Evolutionary conservation across 441 rosid species (phyloP).

Genomic region (Flueggea neowawraea): DNA sequence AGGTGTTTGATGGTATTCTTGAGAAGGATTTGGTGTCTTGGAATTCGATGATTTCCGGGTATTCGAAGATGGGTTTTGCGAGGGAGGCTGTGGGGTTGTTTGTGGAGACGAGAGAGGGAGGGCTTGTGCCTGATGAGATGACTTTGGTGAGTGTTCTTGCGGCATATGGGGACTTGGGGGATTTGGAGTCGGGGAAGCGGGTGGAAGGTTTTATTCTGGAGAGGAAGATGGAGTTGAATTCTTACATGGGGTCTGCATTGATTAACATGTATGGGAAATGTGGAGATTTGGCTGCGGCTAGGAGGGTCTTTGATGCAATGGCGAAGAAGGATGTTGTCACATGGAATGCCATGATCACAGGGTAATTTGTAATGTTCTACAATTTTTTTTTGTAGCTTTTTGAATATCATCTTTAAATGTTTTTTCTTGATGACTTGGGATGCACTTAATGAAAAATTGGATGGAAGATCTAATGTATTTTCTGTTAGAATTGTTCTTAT

Average conservation of each 20-base stretch:
- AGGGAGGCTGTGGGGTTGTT: slow-evolving; percentile 56
- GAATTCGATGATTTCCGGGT: slow-evolving; percentile 89
- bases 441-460: not conserved
- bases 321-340: slow-evolving; percentile 52
- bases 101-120: slow-evolving; percentile 49
- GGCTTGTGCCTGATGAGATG: slow-evolving; percentile 68
- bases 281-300: slow-evolving; percentile 63
- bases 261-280: slow-evolving; percentile 84
- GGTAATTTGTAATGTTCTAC: slow-evolving; percentile 32
- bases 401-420: too few species aligned
- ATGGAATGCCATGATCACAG: slow-evolving; percentile 91
- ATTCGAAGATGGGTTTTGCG: slow-evolving; percentile 56
- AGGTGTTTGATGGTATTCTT: slow-evolving; percentile 68
- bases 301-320: slow-evolving; percentile 67
- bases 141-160: slow-evolving; percentile 73
- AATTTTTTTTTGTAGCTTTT: not conserved
- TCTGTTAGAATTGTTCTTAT: not conserved
- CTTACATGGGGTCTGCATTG: slow-evolving; percentile 64
- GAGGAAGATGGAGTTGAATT: slow-evolving; percentile 44
- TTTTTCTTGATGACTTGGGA: too few species aligned
- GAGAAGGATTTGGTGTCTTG: slow-evolving; percentile 66
- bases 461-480: not conserved
- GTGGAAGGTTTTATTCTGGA: slow-evolving; percentile 42
- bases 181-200: slow-evolving; percentile 60
- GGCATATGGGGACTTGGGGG: slow-evolving; percentile 63